Conservation (phyloP, 768 basidiomycete genomes). For the Daedalea quercina region DNA sequence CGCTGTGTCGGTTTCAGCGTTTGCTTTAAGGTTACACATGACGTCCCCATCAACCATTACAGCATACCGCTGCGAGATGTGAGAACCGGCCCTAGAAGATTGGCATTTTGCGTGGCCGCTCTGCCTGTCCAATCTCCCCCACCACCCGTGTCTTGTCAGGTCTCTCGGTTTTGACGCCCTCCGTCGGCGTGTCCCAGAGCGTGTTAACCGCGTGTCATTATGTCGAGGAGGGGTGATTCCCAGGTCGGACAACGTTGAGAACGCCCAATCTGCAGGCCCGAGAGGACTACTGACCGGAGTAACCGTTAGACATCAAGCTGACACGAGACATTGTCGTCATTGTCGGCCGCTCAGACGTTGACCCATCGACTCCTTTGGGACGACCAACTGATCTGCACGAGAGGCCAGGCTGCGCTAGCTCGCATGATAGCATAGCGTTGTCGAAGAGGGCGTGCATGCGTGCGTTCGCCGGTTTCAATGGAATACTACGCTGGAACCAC, state of each 20-base stretch:
- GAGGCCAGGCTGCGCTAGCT: background rate
- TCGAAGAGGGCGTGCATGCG: no score
- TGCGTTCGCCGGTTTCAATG: background rate
- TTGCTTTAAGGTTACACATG: background rate
- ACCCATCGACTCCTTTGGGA: background rate
- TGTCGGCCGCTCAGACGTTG: background rate
- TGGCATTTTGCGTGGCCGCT: conserved; percentile 3
- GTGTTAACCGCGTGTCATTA: background rate
- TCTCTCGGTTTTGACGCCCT: background rate
- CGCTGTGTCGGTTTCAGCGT: background rate
- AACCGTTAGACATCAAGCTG: no score
- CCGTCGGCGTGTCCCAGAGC: background rate
- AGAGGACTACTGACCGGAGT: background rate
- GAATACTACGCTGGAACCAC: background rate
- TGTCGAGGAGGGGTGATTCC: background rate
- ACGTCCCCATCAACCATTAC: background rate
- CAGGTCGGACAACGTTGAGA: background rate
- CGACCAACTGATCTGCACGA: background rate
- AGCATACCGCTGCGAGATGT: background rate
- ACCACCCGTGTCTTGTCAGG: background rate
- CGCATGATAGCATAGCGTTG: background rate
- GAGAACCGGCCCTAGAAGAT: background rate
- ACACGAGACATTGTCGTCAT: background rate
- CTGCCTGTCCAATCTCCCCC: background rate
- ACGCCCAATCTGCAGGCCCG: background rate